Percentiles rank a stretch among this genome's conserved stretches.
Conservation (phyloP, 805 yeast genomes). For the Candida pseudoglaebosa region DNA sequence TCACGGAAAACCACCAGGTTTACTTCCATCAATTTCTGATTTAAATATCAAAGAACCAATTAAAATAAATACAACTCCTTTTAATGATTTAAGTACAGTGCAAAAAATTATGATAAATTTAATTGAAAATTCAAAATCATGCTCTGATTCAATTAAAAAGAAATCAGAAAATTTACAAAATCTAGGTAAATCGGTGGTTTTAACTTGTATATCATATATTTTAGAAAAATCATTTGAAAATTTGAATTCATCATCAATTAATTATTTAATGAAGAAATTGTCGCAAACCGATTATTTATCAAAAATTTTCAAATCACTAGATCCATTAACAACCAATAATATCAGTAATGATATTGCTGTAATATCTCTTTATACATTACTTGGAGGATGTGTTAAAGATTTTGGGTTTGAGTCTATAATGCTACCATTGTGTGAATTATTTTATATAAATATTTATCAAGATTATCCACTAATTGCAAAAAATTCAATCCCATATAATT, state of each 20-base stretch:
- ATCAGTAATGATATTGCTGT: slow-evolving; percentile 48
- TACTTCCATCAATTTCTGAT: slow-evolving; percentile 8
- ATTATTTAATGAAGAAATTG: slow-evolving; percentile 46
- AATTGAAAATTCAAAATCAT: slow-evolving; percentile 61
- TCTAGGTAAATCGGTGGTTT: slow-evolving; percentile 55
- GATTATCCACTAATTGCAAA: slow-evolving; percentile 66
- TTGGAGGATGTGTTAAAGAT: slow-evolving; percentile 73
- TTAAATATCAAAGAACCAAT: background rate
- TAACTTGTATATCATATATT: slow-evolving; percentile 55
- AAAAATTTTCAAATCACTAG: slow-evolving; percentile 45
- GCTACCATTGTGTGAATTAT: slow-evolving; percentile 62
- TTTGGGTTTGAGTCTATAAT: slow-evolving; percentile 75
- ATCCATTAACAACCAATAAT: slow-evolving; percentile 28
- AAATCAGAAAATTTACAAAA: slow-evolving; percentile 45
- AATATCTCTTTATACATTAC: slow-evolving; percentile 50
- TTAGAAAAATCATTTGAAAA: slow-evolving; percentile 60
- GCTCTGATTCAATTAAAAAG: slow-evolving; percentile 43
- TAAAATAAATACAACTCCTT: background rate
- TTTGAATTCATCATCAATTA: slow-evolving; percentile 51
- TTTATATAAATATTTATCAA: slow-evolving; percentile 53
- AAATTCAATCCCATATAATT: slow-evolving; percentile 26
- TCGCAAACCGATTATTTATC: slow-evolving; percentile 39
- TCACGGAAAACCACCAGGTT: background rate
- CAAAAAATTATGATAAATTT: slow-evolving; percentile 19
- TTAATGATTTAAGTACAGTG: background rate